These are phyloP conservation scores for Oryza officinalis DNA, from an alignment of 176 grass and related monocot genomes.

Conservation along the genomic window DNA sequence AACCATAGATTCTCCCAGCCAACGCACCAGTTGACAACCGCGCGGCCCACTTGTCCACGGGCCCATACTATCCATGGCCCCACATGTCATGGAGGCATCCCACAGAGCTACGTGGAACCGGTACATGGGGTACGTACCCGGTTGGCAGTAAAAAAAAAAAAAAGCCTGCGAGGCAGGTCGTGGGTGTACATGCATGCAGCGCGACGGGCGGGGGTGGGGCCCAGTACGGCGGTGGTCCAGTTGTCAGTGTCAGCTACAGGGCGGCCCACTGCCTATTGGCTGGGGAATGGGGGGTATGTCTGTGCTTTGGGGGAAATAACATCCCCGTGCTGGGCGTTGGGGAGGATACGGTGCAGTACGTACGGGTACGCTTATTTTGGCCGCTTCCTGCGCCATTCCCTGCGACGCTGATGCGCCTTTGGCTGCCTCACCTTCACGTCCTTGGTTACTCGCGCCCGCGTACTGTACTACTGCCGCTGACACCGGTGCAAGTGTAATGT, in stretches of 20 bases:
- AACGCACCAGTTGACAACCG: accelerated
- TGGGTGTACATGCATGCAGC: conserved; percentile 31
- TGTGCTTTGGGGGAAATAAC: conserved; percentile 44
- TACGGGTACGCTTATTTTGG: conserved; percentile 39
- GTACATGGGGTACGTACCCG: too few relatives aligned
- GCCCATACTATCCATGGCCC: accelerated
- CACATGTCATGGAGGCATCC: background rate
- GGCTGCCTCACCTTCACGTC: background rate
- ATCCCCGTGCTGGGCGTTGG: conserved; percentile 41
- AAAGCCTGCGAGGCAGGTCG: conserved; percentile 5
- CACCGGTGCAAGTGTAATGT: background rate
- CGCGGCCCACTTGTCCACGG: accelerated
- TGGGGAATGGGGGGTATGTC: conserved; percentile 58
- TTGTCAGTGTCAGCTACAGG: conserved; percentile 32
- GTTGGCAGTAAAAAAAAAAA: background rate
- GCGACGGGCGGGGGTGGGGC: background rate
- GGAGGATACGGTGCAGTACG: conserved; percentile 24
- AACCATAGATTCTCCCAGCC: background rate
- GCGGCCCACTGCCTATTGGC: conserved; percentile 23
- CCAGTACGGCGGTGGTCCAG: conserved; percentile 30
- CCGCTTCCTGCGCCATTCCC: conserved; percentile 5
- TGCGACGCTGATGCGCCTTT: conserved; percentile 2
- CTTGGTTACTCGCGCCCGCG: background rate
- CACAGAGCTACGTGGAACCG: accelerated
- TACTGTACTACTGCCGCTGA: background rate